These are phyloP conservation scores for Piper betle DNA, from an alignment of 164 flowering plant genomes.

Conservation along the genomic window DNA sequence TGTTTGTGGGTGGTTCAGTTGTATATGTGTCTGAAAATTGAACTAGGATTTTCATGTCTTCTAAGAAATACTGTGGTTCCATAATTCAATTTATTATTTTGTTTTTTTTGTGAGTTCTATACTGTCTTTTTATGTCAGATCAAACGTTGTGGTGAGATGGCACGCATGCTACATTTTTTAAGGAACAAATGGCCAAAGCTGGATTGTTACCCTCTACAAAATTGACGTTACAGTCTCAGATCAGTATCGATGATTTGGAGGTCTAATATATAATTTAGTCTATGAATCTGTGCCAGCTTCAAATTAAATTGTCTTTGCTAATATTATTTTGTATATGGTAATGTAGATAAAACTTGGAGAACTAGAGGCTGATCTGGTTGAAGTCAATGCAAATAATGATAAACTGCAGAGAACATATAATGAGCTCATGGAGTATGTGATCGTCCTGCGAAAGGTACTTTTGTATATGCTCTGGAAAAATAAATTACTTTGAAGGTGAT, in stretches of 20 bases:
- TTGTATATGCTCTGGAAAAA: neutral
- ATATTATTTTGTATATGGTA: neutral
- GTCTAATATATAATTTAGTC: slow-evolving; percentile 13
- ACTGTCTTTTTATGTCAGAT: slow-evolving; percentile 25
- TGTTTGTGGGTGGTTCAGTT: too few species aligned
- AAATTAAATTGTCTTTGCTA: neutral
- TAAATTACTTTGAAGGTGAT: neutral
- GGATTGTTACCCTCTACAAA: slow-evolving; percentile 37
- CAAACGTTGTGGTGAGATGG: slow-evolving; percentile 86
- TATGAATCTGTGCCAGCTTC: neutral
- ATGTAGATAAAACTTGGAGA: slow-evolving; percentile 86
- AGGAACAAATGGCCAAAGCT: slow-evolving; percentile 65
- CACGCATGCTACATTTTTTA: slow-evolving; percentile 67
- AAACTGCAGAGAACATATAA: slow-evolving; percentile 72
- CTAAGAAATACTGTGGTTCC: too few species aligned
- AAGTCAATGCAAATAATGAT: slow-evolving; percentile 75
- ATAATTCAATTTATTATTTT: too few species aligned
- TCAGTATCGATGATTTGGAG: slow-evolving; percentile 65
- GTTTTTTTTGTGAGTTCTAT: neutral
- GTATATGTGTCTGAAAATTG: too few species aligned
- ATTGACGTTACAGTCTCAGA: slow-evolving; percentile 14
- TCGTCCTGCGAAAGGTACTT: slow-evolving; percentile 78
- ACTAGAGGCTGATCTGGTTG: slow-evolving; percentile 86
- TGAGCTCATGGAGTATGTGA: slow-evolving; percentile 84
- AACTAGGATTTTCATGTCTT: too few species aligned